A percentile compares a stretch with the other conserved stretches of the same genome.
phyloP scores from a whole-genome alignment of 305 asterid species.

The Fraxinus platypoda region DNA sequence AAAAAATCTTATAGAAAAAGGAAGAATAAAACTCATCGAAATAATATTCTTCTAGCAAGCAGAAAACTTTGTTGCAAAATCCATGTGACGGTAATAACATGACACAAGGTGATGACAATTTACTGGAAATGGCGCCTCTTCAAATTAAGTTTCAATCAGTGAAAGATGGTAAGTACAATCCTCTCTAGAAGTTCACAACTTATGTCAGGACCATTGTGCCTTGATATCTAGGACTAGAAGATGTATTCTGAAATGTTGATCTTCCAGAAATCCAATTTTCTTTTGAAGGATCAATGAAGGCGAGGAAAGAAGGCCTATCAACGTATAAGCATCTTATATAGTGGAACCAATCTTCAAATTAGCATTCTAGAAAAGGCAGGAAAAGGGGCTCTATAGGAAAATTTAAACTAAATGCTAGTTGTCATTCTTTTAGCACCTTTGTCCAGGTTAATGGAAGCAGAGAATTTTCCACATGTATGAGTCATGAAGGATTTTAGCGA shows the following conservation, averaged over 20 bases:
- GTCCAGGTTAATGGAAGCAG: not conserved
- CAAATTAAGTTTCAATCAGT: not conserved
- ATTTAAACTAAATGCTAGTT: not conserved
- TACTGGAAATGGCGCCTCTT: constrained; percentile 6
- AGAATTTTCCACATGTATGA: not conserved
- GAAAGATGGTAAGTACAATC: not conserved
- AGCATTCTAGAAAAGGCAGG: constrained; percentile 1
- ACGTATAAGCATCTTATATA: not conserved
- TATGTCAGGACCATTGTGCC: not conserved
- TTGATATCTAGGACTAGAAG: not conserved
- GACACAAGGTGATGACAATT: not conserved
- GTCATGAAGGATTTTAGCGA: constrained; percentile 3
- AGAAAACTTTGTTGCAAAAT: constrained; percentile 2
- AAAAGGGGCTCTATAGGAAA: not conserved
- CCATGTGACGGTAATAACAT: not conserved
- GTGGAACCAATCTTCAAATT: not conserved
- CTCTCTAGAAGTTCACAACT: not conserved
- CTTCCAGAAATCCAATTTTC: not conserved
- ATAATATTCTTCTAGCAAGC: constrained; percentile 7
- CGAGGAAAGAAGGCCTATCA: not conserved
- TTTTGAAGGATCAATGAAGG: constrained; percentile 1
- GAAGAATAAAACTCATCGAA: not conserved
- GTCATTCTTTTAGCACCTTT: not conserved
- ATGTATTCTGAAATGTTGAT: not conserved
- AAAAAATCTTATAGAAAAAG: not conserved